A percentile compares a stretch with the other conserved stretches of the same genome.
Evolutionary conservation across 2,329 filamentous ascomycete genomes (phyloP).

Genomic region (Fusarium pseudograminearum): DNA sequence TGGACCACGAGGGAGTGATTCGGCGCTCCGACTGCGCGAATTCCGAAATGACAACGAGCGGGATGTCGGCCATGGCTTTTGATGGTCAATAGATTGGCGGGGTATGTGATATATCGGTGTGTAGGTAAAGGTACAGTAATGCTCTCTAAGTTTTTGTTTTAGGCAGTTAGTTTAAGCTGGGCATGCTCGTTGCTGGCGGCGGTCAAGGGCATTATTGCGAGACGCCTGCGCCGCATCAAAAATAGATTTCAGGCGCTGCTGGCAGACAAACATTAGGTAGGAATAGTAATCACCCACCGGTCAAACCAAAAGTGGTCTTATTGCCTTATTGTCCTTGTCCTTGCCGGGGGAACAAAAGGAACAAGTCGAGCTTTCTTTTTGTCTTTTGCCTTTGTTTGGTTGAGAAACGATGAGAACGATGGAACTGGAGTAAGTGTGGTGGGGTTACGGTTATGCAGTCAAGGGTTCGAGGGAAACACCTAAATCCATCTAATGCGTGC

Average conservation of each 20-base stretch:
- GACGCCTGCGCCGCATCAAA: slow-evolving; percentile 41
- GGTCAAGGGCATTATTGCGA: slow-evolving; percentile 42
- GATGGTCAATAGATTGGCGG: slow-evolving; percentile 1
- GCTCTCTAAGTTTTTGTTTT: not conserved
- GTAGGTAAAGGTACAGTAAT: not conserved
- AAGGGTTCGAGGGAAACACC: slow-evolving; percentile 31
- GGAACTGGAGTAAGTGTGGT: slow-evolving; percentile 39
- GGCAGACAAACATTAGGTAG: not conserved
- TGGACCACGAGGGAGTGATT: slow-evolving; percentile 91
- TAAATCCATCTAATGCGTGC: slow-evolving; percentile 11
- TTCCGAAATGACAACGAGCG: slow-evolving; percentile 79
- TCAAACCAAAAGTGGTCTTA: not conserved
- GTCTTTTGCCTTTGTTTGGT: slow-evolving; percentile 25
- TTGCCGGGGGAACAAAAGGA: not conserved
- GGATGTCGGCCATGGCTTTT: slow-evolving; percentile 74
- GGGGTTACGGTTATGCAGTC: slow-evolving; percentile 45
- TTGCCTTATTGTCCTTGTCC: not conserved
- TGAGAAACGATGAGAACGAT: slow-evolving; percentile 26
- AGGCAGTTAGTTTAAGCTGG: not conserved
- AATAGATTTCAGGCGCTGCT: slow-evolving; percentile 2
- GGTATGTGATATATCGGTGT: slow-evolving; percentile 27
- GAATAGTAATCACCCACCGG: not conserved
- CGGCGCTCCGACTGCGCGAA: slow-evolving; percentile 88
- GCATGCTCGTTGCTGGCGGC: slow-evolving; percentile 14
- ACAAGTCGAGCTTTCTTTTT: slow-evolving; percentile 26